Conservation (phyloP, 352 stramenopile genomes). For the Nothophytophthora sp. region DNA sequence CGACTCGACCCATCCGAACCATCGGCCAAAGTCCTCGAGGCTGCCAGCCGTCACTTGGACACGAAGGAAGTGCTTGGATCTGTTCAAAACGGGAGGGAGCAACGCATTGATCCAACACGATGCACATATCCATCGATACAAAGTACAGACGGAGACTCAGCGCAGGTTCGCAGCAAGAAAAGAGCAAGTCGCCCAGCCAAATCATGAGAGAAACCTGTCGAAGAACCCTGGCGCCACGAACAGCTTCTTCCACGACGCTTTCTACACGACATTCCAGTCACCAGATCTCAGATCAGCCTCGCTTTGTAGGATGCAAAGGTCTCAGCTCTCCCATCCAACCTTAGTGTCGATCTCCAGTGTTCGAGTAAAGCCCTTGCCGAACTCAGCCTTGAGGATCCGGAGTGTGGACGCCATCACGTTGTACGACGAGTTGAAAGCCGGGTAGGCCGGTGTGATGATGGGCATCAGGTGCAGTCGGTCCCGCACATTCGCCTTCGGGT, state of each 20-base stretch:
- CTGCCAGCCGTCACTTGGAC: slow-evolving; percentile 67
- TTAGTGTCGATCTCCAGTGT: slow-evolving; percentile 85
- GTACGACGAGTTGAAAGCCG: slow-evolving; percentile 98
- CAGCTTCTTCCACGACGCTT: slow-evolving; percentile 77
- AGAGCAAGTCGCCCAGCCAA: not conserved
- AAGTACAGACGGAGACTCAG: not conserved
- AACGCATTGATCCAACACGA: too few relatives aligned
- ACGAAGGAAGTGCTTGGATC: slow-evolving; percentile 80
- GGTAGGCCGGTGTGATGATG: slow-evolving; percentile 99
- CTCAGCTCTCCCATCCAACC: slow-evolving; percentile 25
- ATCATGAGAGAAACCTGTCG: slow-evolving; percentile 52
- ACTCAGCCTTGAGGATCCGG: slow-evolving; percentile 91
- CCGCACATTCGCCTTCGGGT: slow-evolving; percentile 78
- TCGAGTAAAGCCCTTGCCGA: slow-evolving; percentile 60
- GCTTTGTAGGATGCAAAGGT: not conserved
- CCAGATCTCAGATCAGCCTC: too few relatives aligned
- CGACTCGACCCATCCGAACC: slow-evolving; percentile 91
- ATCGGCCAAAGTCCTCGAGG: slow-evolving; percentile 59
- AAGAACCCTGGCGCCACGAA: slow-evolving; percentile 75
- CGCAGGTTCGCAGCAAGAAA: not conserved
- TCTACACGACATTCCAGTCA: slow-evolving; percentile 34
- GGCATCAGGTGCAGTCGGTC: slow-evolving; percentile 97
- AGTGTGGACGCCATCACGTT: slow-evolving; percentile 95
- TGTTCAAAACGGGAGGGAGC: slow-evolving; percentile 23
- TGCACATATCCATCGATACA: too few relatives aligned